A percentile compares a stretch with the other conserved stretches of the same genome.
phyloP scores from a whole-genome alignment of 192 early-diverging fungal species.

The Rhizoclosmatium globosum region DNA sequence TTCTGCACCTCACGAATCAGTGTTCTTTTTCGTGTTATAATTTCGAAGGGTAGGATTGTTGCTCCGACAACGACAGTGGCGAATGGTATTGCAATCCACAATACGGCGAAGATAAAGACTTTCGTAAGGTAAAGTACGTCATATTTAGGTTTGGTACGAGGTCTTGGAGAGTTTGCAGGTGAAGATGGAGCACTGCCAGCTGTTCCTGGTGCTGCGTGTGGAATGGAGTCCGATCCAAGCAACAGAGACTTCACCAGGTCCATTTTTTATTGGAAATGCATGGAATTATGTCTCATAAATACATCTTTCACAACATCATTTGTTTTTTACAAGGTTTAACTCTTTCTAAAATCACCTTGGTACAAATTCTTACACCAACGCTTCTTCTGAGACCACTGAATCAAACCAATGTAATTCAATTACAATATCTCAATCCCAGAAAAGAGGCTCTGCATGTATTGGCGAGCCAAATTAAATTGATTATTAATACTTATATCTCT shows the following conservation, averaged over 20 bases:
- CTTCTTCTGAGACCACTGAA: too few species aligned
- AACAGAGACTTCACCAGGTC: constrained; percentile 12
- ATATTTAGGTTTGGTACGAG: not conserved
- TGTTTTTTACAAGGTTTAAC: too few species aligned
- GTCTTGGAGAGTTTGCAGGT: not conserved
- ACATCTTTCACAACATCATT: too few species aligned
- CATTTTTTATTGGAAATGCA: not conserved
- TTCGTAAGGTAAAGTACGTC: constrained; percentile 23
- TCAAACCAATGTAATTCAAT: too few species aligned
- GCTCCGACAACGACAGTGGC: constrained; percentile 36
- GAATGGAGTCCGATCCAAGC: constrained; percentile 2
- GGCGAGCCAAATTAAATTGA: too few species aligned
- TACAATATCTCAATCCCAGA: too few species aligned
- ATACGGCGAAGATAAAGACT: constrained; percentile 34
- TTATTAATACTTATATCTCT: too few species aligned
- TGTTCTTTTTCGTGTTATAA: too few species aligned
- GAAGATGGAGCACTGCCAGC: not conserved
- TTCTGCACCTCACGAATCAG: constrained; percentile 43
- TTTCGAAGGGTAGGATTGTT: constrained; percentile 26
- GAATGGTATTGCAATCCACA: constrained; percentile 37
- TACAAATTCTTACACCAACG: too few species aligned
- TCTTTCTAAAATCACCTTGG: too few species aligned
- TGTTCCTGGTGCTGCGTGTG: not conserved
- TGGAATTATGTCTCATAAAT: too few species aligned
- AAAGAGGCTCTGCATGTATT: too few species aligned